Percentiles rank a stretch among this genome's conserved stretches.
Conservation (phyloP, 208 protist species). For the Leishmania martiniquensis region DNA sequence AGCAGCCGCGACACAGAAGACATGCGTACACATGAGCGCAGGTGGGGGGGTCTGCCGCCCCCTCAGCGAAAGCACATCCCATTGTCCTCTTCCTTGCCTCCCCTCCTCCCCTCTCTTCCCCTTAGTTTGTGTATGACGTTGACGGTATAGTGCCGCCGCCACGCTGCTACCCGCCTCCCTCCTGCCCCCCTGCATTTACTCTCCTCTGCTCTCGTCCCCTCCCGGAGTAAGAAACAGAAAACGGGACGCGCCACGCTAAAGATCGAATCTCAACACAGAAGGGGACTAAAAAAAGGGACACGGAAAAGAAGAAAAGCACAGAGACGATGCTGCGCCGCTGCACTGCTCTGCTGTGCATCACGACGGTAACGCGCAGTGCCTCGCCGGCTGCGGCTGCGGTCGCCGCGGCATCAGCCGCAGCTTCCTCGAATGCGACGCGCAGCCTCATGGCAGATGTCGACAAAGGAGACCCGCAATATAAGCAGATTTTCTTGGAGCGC, state of each 20-base stretch:
- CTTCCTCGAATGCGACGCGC: slow-evolving; percentile 2
- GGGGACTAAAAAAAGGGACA: neutral
- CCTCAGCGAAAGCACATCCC: neutral
- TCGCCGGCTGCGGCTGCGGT: slow-evolving; percentile 24
- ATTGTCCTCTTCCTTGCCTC: neutral
- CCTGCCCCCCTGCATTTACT: no score
- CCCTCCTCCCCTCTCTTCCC: neutral
- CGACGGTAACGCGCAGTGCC: slow-evolving; percentile 8
- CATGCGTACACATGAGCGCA: neutral
- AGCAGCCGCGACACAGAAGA: neutral
- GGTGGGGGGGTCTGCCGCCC: neutral
- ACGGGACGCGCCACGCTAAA: neutral
- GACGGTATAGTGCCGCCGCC: no score
- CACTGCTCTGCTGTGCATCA: slow-evolving; percentile 24
- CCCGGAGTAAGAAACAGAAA: no score
- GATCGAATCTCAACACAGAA: no score
- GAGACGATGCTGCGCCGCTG: slow-evolving; percentile 26
- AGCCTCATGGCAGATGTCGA: slow-evolving; percentile 36
- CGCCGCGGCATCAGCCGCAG: slow-evolving; percentile 15
- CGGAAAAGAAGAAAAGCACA: neutral
- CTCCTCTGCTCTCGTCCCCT: no score
- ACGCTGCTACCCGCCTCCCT: no score
- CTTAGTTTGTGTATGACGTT: no score
- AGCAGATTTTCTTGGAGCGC: slow-evolving; percentile 77
- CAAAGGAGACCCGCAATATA: slow-evolving; percentile 57